Evolutionary conservation across 2,329 filamentous ascomycete genomes (phyloP).

Genomic region (Epichloe coenophiala): DNA sequence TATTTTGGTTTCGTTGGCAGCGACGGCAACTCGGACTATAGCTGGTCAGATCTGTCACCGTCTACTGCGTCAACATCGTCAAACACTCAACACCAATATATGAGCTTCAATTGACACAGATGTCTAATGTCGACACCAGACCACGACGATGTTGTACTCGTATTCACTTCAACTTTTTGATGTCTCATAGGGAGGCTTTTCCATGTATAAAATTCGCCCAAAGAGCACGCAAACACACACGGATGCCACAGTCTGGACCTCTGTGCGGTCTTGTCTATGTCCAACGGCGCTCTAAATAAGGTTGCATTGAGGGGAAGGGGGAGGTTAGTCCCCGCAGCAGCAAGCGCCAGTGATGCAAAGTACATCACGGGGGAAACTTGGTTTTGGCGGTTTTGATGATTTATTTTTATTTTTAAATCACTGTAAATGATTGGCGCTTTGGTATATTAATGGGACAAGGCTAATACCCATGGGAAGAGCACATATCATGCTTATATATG

Average conservation of each 20-base stretch:
- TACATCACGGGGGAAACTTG: not conserved
- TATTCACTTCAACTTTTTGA: not conserved
- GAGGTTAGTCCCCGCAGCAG: not conserved
- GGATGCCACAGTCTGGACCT: not conserved
- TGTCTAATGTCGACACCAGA: not conserved
- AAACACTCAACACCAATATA: constrained; percentile 10
- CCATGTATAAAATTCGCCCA: not conserved
- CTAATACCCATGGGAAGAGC: constrained; percentile 3
- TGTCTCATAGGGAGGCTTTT: not conserved
- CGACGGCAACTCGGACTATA: constrained; percentile 30
- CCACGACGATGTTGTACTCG: not conserved
- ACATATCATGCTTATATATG: not conserved
- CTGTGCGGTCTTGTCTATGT: not conserved
- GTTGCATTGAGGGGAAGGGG: not conserved
- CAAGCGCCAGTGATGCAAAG: not conserved
- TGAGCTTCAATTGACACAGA: constrained; percentile 13
- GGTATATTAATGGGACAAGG: not conserved
- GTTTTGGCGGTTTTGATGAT: not conserved
- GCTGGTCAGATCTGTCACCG: constrained; percentile 34
- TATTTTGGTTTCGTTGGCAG: constrained; percentile 25
- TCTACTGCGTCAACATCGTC: constrained; percentile 20
- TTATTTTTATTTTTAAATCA: not conserved
- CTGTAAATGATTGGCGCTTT: constrained; percentile 5
- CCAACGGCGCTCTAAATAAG: not conserved
- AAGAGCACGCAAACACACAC: not conserved